phyloP scores from a whole-genome alignment of 139 green algal species.

The Pleodorina starrii region DNA sequence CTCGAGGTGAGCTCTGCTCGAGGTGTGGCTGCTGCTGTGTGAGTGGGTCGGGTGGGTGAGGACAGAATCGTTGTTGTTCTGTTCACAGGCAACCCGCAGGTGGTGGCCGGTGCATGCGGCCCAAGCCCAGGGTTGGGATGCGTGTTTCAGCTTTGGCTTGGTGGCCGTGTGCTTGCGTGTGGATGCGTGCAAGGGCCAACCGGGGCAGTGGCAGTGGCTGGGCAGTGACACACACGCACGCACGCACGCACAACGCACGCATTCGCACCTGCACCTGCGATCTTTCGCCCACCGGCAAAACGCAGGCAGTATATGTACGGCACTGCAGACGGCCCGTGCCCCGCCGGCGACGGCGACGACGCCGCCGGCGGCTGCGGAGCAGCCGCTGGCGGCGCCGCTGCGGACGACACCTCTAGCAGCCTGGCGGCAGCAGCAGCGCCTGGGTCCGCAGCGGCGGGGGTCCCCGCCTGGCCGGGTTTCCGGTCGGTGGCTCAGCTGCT shows the following conservation, averaged over 20 bases:
- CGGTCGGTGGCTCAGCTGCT: conserved; percentile 73
- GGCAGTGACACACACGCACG: no score
- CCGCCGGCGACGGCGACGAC: not conserved
- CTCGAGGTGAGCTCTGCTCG: no score
- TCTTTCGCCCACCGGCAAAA: not conserved
- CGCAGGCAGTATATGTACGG: conserved; percentile 52
- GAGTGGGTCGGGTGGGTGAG: not conserved
- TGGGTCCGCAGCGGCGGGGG: not conserved
- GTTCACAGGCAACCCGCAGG: no score
- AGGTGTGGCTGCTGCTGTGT: not conserved
- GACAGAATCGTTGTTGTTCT: no score
- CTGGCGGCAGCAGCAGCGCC: not conserved
- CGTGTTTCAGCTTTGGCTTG: not conserved
- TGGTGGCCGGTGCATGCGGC: no score
- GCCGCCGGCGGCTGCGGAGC: not conserved
- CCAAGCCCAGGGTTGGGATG: no score
- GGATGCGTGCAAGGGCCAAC: not conserved
- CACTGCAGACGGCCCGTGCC: not conserved
- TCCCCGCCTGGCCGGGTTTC: conserved; percentile 39
- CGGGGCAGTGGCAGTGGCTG: no score
- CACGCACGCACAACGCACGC: no score
- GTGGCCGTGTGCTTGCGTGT: not conserved
- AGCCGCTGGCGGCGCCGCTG: not conserved
- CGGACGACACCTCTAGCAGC: not conserved
- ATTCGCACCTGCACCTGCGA: no score